phyloP scores from a whole-genome alignment of 2,329 filamentous ascomycete genomes.

The Kalaharituber pfeilii region DNA sequence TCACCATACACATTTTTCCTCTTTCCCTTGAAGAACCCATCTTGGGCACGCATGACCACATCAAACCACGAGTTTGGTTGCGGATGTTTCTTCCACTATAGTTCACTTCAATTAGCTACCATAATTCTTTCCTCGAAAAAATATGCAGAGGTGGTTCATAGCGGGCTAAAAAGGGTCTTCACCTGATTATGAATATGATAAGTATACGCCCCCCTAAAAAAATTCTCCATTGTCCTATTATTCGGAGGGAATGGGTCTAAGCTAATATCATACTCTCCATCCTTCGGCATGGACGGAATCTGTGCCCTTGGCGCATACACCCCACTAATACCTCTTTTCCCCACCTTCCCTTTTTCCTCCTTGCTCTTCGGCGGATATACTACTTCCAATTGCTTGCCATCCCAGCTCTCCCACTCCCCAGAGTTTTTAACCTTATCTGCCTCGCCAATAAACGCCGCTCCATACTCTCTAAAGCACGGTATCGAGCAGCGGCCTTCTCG shows the following conservation, averaged over 20 bases:
- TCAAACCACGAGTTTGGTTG: constrained; percentile 40
- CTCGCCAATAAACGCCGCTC: constrained; percentile 36
- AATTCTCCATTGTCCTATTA: constrained; percentile 39
- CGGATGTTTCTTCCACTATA: constrained; percentile 38
- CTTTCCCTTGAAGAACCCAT: constrained; percentile 36
- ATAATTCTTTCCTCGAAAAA: not conserved
- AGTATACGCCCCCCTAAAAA: constrained; percentile 40
- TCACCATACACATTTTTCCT: constrained; percentile 38
- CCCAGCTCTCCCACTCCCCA: constrained; percentile 38
- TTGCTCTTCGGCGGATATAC: not conserved
- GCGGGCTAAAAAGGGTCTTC: constrained; percentile 20
- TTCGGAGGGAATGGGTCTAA: constrained; percentile 39
- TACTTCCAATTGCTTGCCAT: constrained; percentile 29
- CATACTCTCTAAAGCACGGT: constrained; percentile 38
- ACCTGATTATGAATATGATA: constrained; percentile 43
- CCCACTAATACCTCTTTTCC: not conserved
- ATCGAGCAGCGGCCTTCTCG: constrained; percentile 36
- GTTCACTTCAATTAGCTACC: not conserved
- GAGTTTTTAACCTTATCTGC: constrained; percentile 29
- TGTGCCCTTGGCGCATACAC: too few species aligned
- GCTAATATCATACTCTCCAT: constrained; percentile 29
- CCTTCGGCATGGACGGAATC: constrained; percentile 2
- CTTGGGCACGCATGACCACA: constrained; percentile 36
- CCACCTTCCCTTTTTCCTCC: constrained; percentile 1
- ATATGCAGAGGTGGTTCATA: not conserved